Base-by-base conservation (phyloP, 495 filamentous ascomycete genomes). In the Parachaetomium inaequale region DNA sequence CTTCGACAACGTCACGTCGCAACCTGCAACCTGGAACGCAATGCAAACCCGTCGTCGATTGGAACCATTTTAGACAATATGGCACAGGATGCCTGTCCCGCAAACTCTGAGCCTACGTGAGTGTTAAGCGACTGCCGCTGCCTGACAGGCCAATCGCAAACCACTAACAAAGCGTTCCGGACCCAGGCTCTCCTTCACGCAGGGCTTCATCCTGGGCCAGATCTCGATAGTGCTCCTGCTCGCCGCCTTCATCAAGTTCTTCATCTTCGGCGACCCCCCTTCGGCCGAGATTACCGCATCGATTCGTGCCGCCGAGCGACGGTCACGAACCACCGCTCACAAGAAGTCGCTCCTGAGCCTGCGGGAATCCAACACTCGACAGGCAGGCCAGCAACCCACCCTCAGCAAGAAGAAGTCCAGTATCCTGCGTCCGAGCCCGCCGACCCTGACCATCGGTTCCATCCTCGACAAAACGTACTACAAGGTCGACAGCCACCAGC, bases 401-500 rank as follows among this genome's bases (percentile, higher is more conserved):
- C 76, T 90, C n/a, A 85, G 84, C 61, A 87, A 88, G 68, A 92
- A 93, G 68, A 88, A 88, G 17, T 89, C 88, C 14, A 87, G 80
- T 66, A 84, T 93, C 36, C 81, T 94, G 26, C 85, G 91, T 12
- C 79, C 72, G 71, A 84, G 74, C 63, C 85, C 75, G 62, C 86
- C 87, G 11, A 74, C 72, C 23, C 68, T 80, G 34, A 96, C 91
- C 38, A 95, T 91, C 10, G 86, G 86, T n/a, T 92, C 91, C 3
- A 96, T 98, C 50, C 84, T 98, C 17, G 85, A 85, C 61, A 98
- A 98, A 74, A 98, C 94, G 19, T 98, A 98, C 78, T 98, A 98
- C 77, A 96, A 94, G 75, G 91, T 96, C 56, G 86, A 93, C 60
- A 90, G 88, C 43, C 94, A 98, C 72, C 93, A 96, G 74, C 95